Evolutionary conservation across 2,329 filamentous ascomycete genomes (phyloP).

Genomic region (Cytospora schulzeri): DNA sequence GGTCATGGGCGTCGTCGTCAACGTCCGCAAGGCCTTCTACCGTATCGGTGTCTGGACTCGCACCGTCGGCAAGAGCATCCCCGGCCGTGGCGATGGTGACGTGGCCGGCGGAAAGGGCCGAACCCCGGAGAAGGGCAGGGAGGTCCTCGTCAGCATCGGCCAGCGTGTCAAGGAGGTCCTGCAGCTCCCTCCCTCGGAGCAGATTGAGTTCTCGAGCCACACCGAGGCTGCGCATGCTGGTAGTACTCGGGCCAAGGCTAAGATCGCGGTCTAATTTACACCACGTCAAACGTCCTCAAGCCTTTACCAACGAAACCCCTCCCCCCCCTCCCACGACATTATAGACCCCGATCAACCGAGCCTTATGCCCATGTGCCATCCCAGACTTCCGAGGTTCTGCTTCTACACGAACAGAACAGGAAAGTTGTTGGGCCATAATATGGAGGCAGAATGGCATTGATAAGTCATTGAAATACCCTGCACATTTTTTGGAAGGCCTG

Average conservation of each 20-base stretch:
- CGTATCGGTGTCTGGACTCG: constrained; percentile 97
- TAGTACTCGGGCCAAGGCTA: constrained; percentile 94
- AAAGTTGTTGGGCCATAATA: not conserved
- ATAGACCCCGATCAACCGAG: constrained; percentile 1
- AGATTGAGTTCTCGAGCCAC: constrained; percentile 94
- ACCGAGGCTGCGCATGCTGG: constrained; percentile 91
- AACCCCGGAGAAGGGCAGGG: constrained; percentile 78
- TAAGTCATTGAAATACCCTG: constrained; percentile 21
- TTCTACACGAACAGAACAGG: not conserved
- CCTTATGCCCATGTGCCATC: not conserved
- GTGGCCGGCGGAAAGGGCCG: constrained; percentile 77
- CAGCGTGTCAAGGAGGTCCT: constrained; percentile 91
- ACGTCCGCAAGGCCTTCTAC: constrained; percentile 97
- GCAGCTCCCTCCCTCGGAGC: constrained; percentile 73
- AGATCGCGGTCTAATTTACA: constrained; percentile 74
- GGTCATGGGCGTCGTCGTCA: constrained; percentile 99
- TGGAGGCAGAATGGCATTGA: constrained; percentile 13
- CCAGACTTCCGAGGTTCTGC: not conserved
- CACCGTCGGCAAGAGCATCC: constrained; percentile 83
- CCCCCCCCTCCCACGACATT: constrained; percentile 15
- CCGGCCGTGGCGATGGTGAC: constrained; percentile 72
- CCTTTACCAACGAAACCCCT: not conserved
- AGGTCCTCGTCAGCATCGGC: constrained; percentile 82
- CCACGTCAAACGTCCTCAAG: not conserved
- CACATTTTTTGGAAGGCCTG: constrained; percentile 5